Base-by-base conservation (phyloP, 768 basidiomycete species). In the Phanerodontia chrysosporium region DNA sequence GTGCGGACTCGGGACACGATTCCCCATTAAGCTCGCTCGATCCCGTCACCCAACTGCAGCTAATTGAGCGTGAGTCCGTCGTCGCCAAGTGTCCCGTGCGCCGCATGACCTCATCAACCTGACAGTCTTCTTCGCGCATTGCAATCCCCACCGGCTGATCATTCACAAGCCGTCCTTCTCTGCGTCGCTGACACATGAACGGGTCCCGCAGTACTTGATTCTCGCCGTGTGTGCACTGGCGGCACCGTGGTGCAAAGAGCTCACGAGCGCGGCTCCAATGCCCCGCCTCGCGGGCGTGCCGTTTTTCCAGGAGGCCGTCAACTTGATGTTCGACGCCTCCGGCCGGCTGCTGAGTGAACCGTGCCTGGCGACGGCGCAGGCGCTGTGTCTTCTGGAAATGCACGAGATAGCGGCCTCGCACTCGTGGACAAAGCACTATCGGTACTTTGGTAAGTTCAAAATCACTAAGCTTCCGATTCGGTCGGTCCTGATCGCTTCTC, bases 131-230 rank as follows among this genome's bases (percentile, higher is more conserved):
- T 92, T 92, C 70, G 80, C 90, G 25, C 88, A 89, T 69, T 87
- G 86, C 64, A 88, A 92, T 67, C 90, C 90, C 24, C 83, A 85
- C 61, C 83, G 87, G 36, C 79, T 85, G 64, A 78, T 92, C 60
- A 81, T 93, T 48, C 91, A 93, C 72, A 89, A 89, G 54, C 86
- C 91, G 22, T 84, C 86, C 8, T 93, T 93, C 65, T 77, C 85
- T 24, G 78, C 83, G 1, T 78, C 81, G 30, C 80, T 93, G 8
- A 81, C 82, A 57, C 82, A 83, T 60, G 84, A 85, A 63, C 78
- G 80, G 58, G 80, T 93, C 30, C 90, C 91, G 42, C 72, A 77
- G 30, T 82, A 89, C 67, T 83, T 93, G 27, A 75, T 92, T 18
- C 80, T 87, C 49, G 85, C 89, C 0, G 76, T 93, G 7, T 90